These are phyloP conservation scores for Pyrus hybrid DNA, from an alignment of 331 rosid genomes.

Conservation along the genomic window DNA sequence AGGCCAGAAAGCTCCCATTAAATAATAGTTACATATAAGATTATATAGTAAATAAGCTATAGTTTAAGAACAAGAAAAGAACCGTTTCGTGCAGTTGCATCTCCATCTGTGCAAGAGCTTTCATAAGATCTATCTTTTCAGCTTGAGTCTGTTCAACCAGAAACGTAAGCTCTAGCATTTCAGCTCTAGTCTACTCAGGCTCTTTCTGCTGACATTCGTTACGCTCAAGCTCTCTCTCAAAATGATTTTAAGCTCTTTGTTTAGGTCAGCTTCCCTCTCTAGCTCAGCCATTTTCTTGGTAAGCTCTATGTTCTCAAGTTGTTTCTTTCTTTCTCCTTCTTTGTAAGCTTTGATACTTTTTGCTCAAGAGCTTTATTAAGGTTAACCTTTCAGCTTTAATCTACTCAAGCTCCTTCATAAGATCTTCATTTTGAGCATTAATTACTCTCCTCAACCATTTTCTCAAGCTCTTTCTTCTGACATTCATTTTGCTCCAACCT, in stretches of 20 bases:
- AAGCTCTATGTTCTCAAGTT: not conserved
- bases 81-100: not conserved
- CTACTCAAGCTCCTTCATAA: not conserved
- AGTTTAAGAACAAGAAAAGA: not conserved
- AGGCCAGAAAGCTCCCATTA: not conserved
- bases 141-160: not conserved
- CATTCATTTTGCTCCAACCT: not conserved
- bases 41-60: not conserved
- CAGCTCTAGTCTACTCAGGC: not conserved
- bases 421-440: not conserved
- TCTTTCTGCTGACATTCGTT: not conserved
- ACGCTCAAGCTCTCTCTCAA: not conserved
- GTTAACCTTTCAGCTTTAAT: not conserved
- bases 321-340: not conserved
- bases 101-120: not conserved
- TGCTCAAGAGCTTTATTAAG: not conserved
- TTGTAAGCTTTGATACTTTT: not conserved
- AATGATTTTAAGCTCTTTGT: not conserved
- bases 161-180: not conserved
- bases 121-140: not conserved
- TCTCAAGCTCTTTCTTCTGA: not conserved
- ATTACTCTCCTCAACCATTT: not conserved
- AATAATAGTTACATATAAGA: not conserved
- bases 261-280: not conserved
- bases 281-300: not conserved